Conservation (phyloP, 495 filamentous ascomycete species). For the Penicillium paxilli region DNA sequence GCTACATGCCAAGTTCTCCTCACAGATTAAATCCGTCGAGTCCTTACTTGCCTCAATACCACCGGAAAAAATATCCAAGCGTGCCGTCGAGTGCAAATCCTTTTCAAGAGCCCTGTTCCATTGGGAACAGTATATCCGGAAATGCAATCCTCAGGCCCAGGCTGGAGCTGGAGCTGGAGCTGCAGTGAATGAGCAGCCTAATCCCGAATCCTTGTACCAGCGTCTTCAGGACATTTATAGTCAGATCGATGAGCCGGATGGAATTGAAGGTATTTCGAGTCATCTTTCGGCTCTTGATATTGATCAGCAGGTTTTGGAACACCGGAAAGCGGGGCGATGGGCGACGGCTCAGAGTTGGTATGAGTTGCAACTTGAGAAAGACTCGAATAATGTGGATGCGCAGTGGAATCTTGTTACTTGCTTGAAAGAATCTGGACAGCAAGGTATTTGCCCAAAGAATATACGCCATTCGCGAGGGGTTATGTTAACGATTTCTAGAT, state of each 20-base stretch:
- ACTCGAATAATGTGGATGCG: conserved; percentile 71
- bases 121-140: conserved; percentile 87
- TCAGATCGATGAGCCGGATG: conserved; percentile 95
- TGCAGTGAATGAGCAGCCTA: conserved; percentile 35
- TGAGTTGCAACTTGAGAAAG: conserved; percentile 77
- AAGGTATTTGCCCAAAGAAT: conserved; percentile 58
- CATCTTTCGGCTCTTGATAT: conserved; percentile 78
- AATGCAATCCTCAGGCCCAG: conserved; percentile 46
- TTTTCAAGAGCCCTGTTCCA: conserved; percentile 90
- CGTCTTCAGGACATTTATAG: conserved; percentile 90
- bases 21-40: conserved; percentile 63
- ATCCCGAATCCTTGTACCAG: conserved; percentile 64
- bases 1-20: conserved; percentile 41
- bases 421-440: conserved; percentile 87
- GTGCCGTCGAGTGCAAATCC: conserved; percentile 88
- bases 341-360: conserved; percentile 98
- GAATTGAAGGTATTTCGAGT: conserved; percentile 89
- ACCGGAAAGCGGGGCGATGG: conserved; percentile 93
- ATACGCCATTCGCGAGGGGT: neutral
- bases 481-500: conserved; percentile 49
- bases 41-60: conserved; percentile 69
- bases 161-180: too few relatives aligned
- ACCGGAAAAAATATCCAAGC: conserved; percentile 77
- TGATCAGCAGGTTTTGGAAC: conserved; percentile 88
- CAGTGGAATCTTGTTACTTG: conserved; percentile 86